Base-by-base conservation (phyloP, 139 green algal species). In the Picochlorum sp. region DNA sequence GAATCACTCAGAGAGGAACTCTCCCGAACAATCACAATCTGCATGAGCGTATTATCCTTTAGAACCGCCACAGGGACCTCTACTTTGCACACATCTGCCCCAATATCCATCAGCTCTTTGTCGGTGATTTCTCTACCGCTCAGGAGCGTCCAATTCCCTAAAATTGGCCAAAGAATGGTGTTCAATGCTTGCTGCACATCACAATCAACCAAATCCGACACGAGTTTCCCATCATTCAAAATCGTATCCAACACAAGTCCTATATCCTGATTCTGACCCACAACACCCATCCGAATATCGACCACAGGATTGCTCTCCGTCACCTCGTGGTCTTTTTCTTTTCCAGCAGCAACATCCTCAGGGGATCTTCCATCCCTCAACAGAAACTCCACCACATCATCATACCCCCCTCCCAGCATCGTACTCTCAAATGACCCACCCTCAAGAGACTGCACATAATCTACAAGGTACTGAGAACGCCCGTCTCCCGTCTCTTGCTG, bases 11-110 rank as follows among this genome's bases (percentile, higher is more conserved):
- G 34, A 41, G 34, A 41, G 34, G 34, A 41, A 41, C 34, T 41
- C 34, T 41, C 34, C 34, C 34, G 34, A 41, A 41, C 34, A 41
- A 49, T 11, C 23, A 65, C 58, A 32, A 28, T 28, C 58, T 26
- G 21, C 15, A 65, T 18, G 21, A 65, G n/a, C 18, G 23, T 11
- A 9, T 10, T 57, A 18, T 65, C 58, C 57, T 65, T 65, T 8
- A 65, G 23, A 28, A 65, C 20, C 1, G 21, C 20, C 10, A 45
- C 44, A 30, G 58, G 58, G 14, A 59, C 58, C 58, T 49, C 58
- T 9, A 45, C 7, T 52, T 65, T 16, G 21, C 58, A 65, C 14
- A 65, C n/a, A 65, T 26, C 23, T 26, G 57, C 23, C 8, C 41
- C 58, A 4, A 50, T 7, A 32, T 28, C 20, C 6, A 30, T 52